Evolutionary conservation across 495 filamentous ascomycete species (phyloP).

Genomic region (Copromyces sp.): DNA sequence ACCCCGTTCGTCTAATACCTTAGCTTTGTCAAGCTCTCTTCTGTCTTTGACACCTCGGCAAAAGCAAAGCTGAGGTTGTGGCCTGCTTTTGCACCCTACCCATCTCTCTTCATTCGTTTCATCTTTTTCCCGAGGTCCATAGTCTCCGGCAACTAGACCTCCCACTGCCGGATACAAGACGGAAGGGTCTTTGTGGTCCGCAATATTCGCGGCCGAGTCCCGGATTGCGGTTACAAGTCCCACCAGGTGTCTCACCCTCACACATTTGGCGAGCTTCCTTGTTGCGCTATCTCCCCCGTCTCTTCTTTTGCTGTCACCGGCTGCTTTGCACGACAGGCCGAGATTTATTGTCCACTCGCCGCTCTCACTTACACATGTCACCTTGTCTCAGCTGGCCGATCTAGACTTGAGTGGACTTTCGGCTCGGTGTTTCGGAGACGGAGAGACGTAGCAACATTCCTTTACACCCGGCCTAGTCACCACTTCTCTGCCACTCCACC

Average conservation of each 20-base stretch:
- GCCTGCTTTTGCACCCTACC: neutral
- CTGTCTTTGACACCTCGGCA: neutral
- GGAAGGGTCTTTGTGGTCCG: neutral
- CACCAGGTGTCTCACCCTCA: neutral
- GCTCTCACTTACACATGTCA: neutral
- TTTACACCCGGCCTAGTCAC: neutral
- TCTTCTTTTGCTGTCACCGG: neutral
- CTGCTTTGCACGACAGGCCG: neutral
- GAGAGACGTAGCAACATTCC: neutral
- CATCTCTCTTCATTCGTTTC: neutral
- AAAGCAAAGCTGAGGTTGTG: neutral
- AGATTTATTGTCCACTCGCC: slow-evolving; percentile 1
- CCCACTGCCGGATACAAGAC: neutral
- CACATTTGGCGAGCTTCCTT: neutral
- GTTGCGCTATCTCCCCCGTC: neutral
- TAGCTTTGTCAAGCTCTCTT: neutral
- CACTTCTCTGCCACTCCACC: neutral
- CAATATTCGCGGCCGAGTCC: neutral
- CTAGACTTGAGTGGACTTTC: neutral
- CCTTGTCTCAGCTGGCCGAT: neutral
- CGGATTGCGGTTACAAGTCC: neutral
- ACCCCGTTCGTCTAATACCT: neutral
- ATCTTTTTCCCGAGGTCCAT: neutral
- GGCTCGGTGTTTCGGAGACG: neutral
- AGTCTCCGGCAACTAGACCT: neutral